Conservation (phyloP, 441 rosid species). For the Euphorbia schlechtendalii region DNA sequence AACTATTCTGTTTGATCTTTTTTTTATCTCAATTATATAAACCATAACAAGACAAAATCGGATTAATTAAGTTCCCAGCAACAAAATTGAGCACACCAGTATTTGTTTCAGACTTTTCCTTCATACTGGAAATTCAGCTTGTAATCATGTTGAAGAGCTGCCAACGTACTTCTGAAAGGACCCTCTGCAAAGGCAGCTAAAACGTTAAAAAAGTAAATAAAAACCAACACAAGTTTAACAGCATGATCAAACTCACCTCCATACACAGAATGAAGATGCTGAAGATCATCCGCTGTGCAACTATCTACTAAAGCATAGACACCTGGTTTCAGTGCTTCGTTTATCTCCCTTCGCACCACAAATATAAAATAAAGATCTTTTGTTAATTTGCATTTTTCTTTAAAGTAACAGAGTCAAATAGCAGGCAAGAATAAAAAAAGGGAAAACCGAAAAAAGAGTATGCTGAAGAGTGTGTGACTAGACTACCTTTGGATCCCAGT, state of each 20-base stretch:
- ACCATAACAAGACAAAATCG: no score
- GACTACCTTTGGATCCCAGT: constrained; percentile 66
- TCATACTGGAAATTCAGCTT: constrained; percentile 66
- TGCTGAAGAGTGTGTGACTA: neutral
- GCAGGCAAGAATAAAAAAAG: neutral
- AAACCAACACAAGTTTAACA: neutral
- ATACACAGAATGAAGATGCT: constrained; percentile 70
- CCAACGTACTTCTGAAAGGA: constrained; percentile 77
- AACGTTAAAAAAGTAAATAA: constrained; percentile 12
- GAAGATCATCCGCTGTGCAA: constrained; percentile 73
- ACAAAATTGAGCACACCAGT: no score
- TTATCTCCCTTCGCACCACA: constrained; percentile 60
- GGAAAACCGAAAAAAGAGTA: neutral
- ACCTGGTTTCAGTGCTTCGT: constrained; percentile 83
- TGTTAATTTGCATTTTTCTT: no score
- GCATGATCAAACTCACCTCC: constrained; percentile 48
- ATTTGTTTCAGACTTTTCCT: constrained; percentile 65
- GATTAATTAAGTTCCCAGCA: no score
- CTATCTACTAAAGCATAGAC: constrained; percentile 81
- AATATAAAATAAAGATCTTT: constrained; percentile 7
- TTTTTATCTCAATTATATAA: no score
- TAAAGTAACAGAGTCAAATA: no score
- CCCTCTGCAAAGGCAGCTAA: constrained; percentile 53
- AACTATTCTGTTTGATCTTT: no score
- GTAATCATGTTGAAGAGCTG: constrained; percentile 71